Evolutionary conservation across 306 rosid genomes (phyloP), one percentile per base, ranked within the genome.

Genomic region (Trichosanthes truncata): DNA sequence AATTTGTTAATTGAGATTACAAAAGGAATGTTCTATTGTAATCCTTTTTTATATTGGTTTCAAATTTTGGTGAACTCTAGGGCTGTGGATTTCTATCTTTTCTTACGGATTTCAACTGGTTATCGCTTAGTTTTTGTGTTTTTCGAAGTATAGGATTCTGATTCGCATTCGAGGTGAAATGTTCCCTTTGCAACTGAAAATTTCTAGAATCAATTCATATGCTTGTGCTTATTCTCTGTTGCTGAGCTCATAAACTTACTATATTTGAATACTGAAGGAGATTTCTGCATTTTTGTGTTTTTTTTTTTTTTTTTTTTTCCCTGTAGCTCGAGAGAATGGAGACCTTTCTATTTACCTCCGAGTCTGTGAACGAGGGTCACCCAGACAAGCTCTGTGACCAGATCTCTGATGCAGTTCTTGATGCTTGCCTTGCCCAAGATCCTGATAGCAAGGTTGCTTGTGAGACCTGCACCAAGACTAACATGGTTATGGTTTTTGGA

Each of bases 291-390:
- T 12, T 68, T n/a, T 33, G 12, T 6, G 15, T 61, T 9, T 55
- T 21, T 56, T 7, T 12, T 43, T 6, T 5, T 68, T 9, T 33
- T 5, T 29, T 29, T 6, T 14, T 61, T 63, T 14, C 40, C 23
- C 81, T 73, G 67, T 43, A 84, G 87, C 33, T 76, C 77, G 82
- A 45, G 80, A 60, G 80, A 49, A 84, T 84, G 87, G 87, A 84
- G 65, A 84, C 83, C 69, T 83, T 83, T 73, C 69, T 85, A 9
- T 85, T 83, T 67, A 85, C 88, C 31, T 85, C 88, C 4, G 89
- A 86, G 78, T 86, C 89, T 26, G 87, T 86, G 68, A 86, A 86
- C 7, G 89, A 86, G 89, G 89, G 87, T 36, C 89, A 86, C 81
- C 89, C 89, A 29, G 89, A 86, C 86, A 86, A 86, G 83, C 85